Base-by-base conservation (phyloP, 148 eudicot species). In the Spergularia marina region DNA sequence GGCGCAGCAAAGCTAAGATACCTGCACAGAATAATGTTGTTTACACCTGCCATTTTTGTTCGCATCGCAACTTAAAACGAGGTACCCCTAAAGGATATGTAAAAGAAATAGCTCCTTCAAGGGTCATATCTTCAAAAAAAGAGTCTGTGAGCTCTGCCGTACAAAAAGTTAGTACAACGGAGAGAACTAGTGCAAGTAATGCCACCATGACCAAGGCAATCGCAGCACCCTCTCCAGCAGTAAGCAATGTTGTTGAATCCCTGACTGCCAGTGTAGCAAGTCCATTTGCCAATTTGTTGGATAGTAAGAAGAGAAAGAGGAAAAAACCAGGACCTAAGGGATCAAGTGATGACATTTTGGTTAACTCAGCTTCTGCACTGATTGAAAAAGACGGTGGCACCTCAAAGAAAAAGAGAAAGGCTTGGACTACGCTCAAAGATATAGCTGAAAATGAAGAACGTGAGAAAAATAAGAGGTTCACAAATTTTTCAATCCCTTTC, bases 401-500 rank as follows among this genome's bases (percentile, higher is more conserved):
- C 0, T 87, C 87, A 5, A 88, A 73, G 73, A 90, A 77, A 77
- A 76, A 84, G 74, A 91, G 75, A 68, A 94, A 89, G 83, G 65
- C 90, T 40, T 91, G 98, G 95, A 91, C 87, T 47, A 88, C 83
- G 54, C 80, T 91, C 60, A 91, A 86, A 77, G 97, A 91, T 59
- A 90, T 90, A 75, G 97, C 93, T n/a, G 84, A 87, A 78, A 82
- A 68, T 65, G 78, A 82, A 78, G 86, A 84, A 71, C 79, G 53
- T 20, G 86, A 81, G 44, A 78, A 74, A 76, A 79, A 68, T 54
- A 65, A 76, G 72, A 85, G 81, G 49, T 74, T 88, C 4, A 47
- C 78, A 21, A 78, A 83, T 36, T 71, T 88, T 63, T 60, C 86
- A 2, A 75, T 93, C 74, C 97, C 96, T 10, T 89, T 89, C 36